A percentile compares a stretch with the other conserved stretches of the same genome.
phyloP scores from a whole-genome alignment of 257 asterid genomes.

The Solanum okadae region DNA sequence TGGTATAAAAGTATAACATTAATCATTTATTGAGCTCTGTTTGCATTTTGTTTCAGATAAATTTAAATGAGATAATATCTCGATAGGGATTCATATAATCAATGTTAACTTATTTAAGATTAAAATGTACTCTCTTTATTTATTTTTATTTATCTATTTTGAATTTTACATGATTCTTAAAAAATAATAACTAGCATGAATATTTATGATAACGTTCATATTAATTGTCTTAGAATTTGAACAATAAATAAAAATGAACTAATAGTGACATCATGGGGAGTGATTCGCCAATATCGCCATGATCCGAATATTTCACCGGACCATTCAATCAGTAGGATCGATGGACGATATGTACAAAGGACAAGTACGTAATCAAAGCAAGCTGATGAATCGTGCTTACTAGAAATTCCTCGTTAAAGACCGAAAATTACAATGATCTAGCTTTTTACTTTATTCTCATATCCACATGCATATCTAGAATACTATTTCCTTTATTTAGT shows the following conservation, averaged over 20 bases:
- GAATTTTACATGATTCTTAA: no score
- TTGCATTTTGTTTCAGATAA: background rate
- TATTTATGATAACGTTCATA: background rate
- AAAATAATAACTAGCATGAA: no score
- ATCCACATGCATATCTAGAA: no score
- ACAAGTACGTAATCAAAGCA: no score
- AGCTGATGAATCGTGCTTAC: background rate
- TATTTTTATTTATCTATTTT: no score
- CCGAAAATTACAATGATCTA: background rate
- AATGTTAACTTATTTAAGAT: background rate
- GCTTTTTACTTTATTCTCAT: no score
- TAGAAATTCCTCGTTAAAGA: no score
- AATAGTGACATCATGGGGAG: no score
- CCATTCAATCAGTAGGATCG: no score
- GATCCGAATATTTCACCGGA: no score
- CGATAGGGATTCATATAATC: accelerated
- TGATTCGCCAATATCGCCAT: background rate
- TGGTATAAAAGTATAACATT: background rate
- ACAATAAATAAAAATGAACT: no score
- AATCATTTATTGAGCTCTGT: background rate
- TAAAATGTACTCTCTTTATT: accelerated
- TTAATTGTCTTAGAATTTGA: background rate
- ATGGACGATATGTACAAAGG: background rate
- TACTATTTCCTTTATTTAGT: no score
- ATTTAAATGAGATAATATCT: background rate